Conservation (phyloP, 345 rosid species). For the Eutrema yunnanense region DNA sequence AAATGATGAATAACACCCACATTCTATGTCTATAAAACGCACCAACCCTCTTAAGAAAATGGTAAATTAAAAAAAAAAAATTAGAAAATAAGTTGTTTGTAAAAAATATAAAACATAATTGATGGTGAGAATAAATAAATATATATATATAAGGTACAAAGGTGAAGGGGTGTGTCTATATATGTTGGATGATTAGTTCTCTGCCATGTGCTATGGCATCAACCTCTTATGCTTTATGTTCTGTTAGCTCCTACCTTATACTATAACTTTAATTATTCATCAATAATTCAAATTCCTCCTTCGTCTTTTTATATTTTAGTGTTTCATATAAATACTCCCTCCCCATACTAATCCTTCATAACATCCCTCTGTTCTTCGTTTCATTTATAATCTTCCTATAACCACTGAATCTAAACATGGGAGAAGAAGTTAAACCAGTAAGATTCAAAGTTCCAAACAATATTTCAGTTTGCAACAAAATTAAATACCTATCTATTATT, state of each 20-base stretch:
- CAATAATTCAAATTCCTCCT: constrained; percentile 4
- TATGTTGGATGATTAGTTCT: constrained; percentile 26
- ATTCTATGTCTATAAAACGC: constrained; percentile 10
- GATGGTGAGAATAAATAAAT: not conserved
- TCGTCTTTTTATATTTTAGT: not conserved
- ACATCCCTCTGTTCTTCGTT: not conserved
- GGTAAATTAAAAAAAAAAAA: not conserved
- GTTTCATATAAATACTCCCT: constrained; percentile 15
- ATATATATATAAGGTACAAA: not conserved
- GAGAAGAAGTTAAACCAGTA: constrained; percentile 75
- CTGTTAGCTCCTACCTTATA: constrained; percentile 36
- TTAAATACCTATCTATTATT: not conserved
- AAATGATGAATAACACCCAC: constrained; percentile 10
- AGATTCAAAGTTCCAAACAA: not conserved
- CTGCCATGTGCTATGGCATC: constrained; percentile 57
- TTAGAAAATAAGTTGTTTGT: not conserved
- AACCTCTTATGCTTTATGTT: constrained; percentile 34
- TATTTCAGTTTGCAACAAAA: not conserved
- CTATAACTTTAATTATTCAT: constrained; percentile 23
- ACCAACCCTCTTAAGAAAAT: constrained; percentile 1
- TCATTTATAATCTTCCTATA: not conserved
- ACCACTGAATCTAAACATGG: constrained; percentile 38
- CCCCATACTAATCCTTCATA: constrained; percentile 8
- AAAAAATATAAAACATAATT: not conserved
- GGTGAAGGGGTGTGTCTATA: constrained; percentile 7